Evolutionary conservation across 352 stramenopile genomes (phyloP), one percentile per base, ranked within the genome.

Genomic region (Globisporangium paroecandrum): DNA sequence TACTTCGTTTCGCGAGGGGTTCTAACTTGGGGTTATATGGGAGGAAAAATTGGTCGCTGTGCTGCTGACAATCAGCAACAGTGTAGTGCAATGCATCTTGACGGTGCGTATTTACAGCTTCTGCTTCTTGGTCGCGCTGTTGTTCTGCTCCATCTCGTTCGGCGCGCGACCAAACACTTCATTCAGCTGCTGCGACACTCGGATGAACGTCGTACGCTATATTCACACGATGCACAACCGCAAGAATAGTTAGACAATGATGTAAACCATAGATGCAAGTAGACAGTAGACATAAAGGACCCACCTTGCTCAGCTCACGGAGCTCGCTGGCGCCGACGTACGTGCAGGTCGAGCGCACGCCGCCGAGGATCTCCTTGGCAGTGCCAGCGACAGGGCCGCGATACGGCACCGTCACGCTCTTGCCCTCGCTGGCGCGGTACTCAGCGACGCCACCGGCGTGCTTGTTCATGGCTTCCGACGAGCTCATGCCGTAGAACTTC

Each of bases 401-500:
- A 66, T 96, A 97, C 7, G 88, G 84, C 20, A 98, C 88, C 10
- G 88, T 92, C 58, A 98, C 91, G 62, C 85, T 93, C 78, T 98
- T 98, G 62, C 93, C 93, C 71, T 98, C 93, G 15, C 79, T 94
- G 20, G 89, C 88, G 34, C 93, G 90, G 77, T 98, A 98, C 67
- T 97, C 90, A 1, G 90, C 90, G 8, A 98, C 91, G 22, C 92
- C 91, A 3, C 93, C 93, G 36, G 76, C 79, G 71, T 98, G 92
- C 74, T 98, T 98, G 64, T 91, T 90, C 91, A 98, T 98, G 62
- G 93, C 93, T 34, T 93, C 89, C 1, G 87, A 87, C 32, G 87
- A 97, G 74, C 82, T 95, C 93, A 98, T 98, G 65, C 93, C 93
- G 75, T 98, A 98, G 70, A 98, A 98, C 63, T 89, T 82, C 79